Conservation (phyloP, 805 yeast genomes). For the Candida sanyiensis region DNA sequence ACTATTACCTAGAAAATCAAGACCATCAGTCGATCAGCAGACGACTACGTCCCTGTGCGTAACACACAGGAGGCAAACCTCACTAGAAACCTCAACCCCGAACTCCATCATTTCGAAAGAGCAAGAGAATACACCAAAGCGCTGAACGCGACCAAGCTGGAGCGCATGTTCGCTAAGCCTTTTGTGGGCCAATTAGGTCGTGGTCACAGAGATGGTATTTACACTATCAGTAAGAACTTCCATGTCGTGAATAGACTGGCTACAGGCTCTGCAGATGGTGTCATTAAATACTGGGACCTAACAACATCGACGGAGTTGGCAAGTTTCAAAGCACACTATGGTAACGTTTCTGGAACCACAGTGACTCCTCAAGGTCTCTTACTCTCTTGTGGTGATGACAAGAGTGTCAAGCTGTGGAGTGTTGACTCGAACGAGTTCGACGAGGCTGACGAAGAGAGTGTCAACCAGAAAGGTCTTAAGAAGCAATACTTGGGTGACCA, state of each 20-base stretch:
- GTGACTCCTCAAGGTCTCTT: slow-evolving; percentile 51
- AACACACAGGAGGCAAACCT: slow-evolving; percentile 83
- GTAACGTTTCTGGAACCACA: slow-evolving; percentile 78
- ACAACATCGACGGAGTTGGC: slow-evolving; percentile 69
- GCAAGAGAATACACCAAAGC: slow-evolving; percentile 96
- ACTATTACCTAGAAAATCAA: slow-evolving; percentile 22
- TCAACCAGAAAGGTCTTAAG: slow-evolving; percentile 47
- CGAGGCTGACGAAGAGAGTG: slow-evolving; percentile 28
- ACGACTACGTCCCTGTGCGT: slow-evolving; percentile 85
- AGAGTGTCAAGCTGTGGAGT: slow-evolving; percentile 85
- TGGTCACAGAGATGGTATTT: slow-evolving; percentile 95
- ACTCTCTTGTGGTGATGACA: slow-evolving; percentile 87
- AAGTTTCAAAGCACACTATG: slow-evolving; percentile 84
- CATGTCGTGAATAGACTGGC: slow-evolving; percentile 68
- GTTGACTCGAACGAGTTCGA: slow-evolving; percentile 50
- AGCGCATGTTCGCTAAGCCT: slow-evolving; percentile 96
- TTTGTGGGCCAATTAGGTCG: slow-evolving; percentile 90
- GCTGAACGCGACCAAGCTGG: slow-evolving; percentile 88
- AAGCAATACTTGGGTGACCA: slow-evolving; percentile 82
- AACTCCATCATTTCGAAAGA: slow-evolving; percentile 92
- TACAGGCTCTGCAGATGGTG: slow-evolving; percentile 93
- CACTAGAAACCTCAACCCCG: slow-evolving; percentile 89
- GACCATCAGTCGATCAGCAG: slow-evolving; percentile 59
- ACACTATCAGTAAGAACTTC: slow-evolving; percentile 76
- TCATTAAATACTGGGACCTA: slow-evolving; percentile 89